Percentiles rank a stretch among this genome's conserved stretches.
phyloP scores from a whole-genome alignment of 2,329 filamentous ascomycete genomes.

The Fulvia fulva region DNA sequence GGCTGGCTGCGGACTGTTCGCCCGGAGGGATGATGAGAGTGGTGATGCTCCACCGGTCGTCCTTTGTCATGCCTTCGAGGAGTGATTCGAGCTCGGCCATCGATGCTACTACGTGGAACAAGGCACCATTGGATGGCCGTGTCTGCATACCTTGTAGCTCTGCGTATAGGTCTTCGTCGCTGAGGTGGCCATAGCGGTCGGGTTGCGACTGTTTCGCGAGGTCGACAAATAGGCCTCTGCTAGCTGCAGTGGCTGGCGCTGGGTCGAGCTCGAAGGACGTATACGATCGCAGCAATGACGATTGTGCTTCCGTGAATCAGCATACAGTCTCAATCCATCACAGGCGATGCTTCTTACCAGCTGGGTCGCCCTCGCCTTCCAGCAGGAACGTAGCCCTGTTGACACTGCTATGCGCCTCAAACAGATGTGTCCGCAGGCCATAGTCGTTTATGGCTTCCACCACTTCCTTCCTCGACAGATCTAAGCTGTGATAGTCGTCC shows the following conservation, averaged over 20 bases:
- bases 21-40: constrained; percentile 21
- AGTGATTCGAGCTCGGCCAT: constrained; percentile 16
- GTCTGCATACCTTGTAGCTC: constrained; percentile 3
- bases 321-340: background rate
- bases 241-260: constrained; percentile 22
- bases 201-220: constrained; percentile 27
- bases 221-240: constrained; percentile 28
- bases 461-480: constrained; percentile 38
- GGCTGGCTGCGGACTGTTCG: constrained; percentile 11
- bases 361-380: constrained; percentile 21
- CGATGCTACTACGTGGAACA: constrained; percentile 19
- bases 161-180: constrained; percentile 13
- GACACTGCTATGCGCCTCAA: constrained; percentile 27
- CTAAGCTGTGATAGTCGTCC: constrained; percentile 46
- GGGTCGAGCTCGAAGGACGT: constrained; percentile 27
- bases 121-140: constrained; percentile 9
- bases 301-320: constrained; percentile 8
- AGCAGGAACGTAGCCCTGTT: constrained; percentile 27
- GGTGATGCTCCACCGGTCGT: constrained; percentile 21
- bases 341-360: constrained; percentile 9
- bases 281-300: constrained; percentile 13
- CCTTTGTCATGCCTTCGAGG: constrained; percentile 12
- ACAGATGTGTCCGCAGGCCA: constrained; percentile 41
- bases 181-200: background rate
- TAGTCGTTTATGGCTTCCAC: constrained; percentile 46